A percentile compares a stretch with the other conserved stretches of the same genome.
Conservation (phyloP, 2,329 filamentous ascomycete species). For the Colletotrichum lindemuthianum region DNA sequence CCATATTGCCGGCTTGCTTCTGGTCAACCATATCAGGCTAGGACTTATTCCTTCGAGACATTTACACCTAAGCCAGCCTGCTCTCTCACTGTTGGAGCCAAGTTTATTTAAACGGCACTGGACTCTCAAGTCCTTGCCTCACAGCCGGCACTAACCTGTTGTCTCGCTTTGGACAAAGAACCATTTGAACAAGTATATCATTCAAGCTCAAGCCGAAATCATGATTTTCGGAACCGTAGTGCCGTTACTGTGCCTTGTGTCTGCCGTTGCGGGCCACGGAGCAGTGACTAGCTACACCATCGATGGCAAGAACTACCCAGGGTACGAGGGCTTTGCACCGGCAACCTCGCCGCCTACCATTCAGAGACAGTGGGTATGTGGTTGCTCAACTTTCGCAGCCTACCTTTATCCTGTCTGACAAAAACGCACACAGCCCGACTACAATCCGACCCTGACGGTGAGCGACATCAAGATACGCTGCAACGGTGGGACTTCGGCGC, state of each 20-base stretch:
- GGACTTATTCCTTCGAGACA: too few species aligned
- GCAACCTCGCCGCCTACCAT: slow-evolving; percentile 60
- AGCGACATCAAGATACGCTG: slow-evolving; percentile 63
- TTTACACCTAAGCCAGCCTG: too few species aligned
- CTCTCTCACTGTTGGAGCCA: too few species aligned
- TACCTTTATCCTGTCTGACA: background rate
- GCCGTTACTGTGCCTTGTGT: background rate
- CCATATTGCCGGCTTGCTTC: too few species aligned
- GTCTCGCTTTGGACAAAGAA: background rate
- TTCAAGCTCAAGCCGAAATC: background rate
- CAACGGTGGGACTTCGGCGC: slow-evolving; percentile 63
- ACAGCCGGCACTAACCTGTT: too few species aligned
- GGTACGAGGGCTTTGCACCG: slow-evolving; percentile 61
- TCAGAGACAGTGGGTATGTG: slow-evolving; percentile 58
- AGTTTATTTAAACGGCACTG: too few species aligned
- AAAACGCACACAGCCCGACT: slow-evolving; percentile 51
- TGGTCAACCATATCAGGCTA: too few species aligned
- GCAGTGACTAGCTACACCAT: slow-evolving; percentile 60
- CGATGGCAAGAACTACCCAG: slow-evolving; percentile 53
- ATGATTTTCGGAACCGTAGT: background rate
- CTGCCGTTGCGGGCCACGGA: slow-evolving; percentile 45
- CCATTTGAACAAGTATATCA: background rate
- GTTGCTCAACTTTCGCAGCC: background rate
- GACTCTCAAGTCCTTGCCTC: too few species aligned
- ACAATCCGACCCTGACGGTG: slow-evolving; percentile 63